phyloP scores from a whole-genome alignment of 2,329 filamentous ascomycete genomes.

The Paraphoma chrysanthemicola region DNA sequence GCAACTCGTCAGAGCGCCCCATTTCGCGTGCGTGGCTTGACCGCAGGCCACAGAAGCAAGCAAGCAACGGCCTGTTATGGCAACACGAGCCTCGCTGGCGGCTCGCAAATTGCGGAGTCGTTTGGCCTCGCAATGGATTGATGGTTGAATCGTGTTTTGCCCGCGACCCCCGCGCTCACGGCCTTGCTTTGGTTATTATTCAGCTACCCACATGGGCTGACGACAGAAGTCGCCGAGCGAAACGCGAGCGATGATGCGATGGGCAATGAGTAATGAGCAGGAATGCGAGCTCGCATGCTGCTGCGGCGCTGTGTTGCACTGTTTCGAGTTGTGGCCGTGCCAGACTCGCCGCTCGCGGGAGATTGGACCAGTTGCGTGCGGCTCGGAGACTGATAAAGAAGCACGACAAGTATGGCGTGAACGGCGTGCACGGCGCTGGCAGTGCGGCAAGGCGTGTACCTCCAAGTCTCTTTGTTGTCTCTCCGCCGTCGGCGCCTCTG shows the following conservation, averaged over 20 bases:
- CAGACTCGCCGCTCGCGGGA: slow-evolving; percentile 26
- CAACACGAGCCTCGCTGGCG: slow-evolving; percentile 10
- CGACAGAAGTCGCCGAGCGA: background rate
- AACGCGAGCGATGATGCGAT: background rate
- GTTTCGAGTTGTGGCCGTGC: slow-evolving; percentile 36
- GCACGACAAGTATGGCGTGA: slow-evolving; percentile 10
- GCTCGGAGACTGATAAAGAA: slow-evolving; percentile 19
- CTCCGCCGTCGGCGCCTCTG: slow-evolving; percentile 19
- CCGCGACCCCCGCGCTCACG: background rate
- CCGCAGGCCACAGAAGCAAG: slow-evolving; percentile 8
- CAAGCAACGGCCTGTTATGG: slow-evolving; percentile 15
- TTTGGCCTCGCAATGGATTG: slow-evolving; percentile 7
- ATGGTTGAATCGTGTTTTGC: background rate
- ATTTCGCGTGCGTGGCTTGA: slow-evolving; percentile 20
- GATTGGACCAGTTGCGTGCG: slow-evolving; percentile 13
- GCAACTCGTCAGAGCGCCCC: background rate
- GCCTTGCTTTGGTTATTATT: background rate
- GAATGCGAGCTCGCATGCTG: background rate
- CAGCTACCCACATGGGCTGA: background rate
- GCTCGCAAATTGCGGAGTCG: slow-evolving; percentile 15
- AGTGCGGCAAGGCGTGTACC: slow-evolving; percentile 14
- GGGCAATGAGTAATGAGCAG: slow-evolving; percentile 11
- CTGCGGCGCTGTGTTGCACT: slow-evolving; percentile 2
- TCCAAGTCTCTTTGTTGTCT: slow-evolving; percentile 20
- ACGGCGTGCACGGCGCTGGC: slow-evolving; percentile 8